Percentiles rank a stretch among this genome's conserved stretches.
Conservation (phyloP, 257 asterid species). For the Capsicum pubescens region DNA sequence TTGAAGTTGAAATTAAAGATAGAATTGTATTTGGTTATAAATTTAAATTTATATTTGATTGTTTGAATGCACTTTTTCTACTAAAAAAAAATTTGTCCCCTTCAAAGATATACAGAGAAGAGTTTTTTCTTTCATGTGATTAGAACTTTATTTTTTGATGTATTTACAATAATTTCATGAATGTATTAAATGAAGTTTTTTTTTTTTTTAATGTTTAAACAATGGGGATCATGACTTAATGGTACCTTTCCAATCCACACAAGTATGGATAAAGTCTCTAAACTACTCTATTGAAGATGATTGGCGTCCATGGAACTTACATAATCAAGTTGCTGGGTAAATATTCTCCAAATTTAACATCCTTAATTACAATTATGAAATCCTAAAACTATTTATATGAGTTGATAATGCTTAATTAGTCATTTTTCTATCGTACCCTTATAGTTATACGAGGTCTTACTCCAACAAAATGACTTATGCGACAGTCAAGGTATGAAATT, state of each 20-base stretch:
- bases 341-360: background rate
- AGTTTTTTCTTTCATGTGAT: too few species aligned
- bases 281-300: constrained; percentile 45
- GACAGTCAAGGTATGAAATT: constrained; percentile 46
- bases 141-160: background rate
- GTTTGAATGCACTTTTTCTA: too few species aligned
- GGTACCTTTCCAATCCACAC: constrained; percentile 43
- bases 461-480: constrained; percentile 54
- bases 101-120: background rate
- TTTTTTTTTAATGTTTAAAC: background rate
- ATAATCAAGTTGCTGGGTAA: constrained; percentile 48
- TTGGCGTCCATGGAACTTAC: constrained; percentile 48
- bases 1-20: too few species aligned
- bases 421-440: background rate
- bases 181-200: background rate
- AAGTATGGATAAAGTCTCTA: constrained; percentile 51
- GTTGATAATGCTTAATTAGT: background rate
- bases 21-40: too few species aligned
- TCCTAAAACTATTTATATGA: background rate
- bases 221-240: constrained; percentile 33
- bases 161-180: background rate
- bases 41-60: too few species aligned
- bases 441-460: constrained; percentile 35
- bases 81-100: too few species aligned
- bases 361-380: background rate